These are phyloP conservation scores for Triangularia verruculosa DNA, from an alignment of 2,329 filamentous ascomycete genomes.

Conservation along the genomic window DNA sequence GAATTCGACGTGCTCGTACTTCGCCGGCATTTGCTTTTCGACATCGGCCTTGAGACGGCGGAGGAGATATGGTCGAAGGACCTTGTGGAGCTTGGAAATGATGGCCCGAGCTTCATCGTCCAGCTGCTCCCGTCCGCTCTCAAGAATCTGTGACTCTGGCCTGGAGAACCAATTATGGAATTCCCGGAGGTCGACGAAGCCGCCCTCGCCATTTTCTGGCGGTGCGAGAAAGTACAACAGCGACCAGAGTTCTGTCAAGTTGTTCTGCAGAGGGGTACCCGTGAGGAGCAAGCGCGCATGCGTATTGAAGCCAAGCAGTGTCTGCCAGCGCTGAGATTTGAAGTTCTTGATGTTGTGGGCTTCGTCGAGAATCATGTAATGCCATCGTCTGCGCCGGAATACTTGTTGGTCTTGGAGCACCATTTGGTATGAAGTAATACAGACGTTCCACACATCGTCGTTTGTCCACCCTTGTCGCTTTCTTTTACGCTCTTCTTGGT, in stretches of 20 bases:
- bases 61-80: conserved; percentile 86
- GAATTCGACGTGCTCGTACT: conserved; percentile 96
- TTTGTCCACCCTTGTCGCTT: conserved; percentile 94
- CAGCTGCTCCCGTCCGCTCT: conserved; percentile 89
- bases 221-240: conserved; percentile 95
- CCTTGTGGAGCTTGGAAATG: conserved; percentile 89
- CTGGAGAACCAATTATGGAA: conserved; percentile 96
- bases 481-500: conserved; percentile 83
- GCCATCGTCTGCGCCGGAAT: conserved; percentile 89
- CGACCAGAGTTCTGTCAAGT: conserved; percentile 94
- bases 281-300: conserved; percentile 83
- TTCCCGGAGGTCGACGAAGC: conserved; percentile 91
- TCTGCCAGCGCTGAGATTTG: conserved; percentile 95
- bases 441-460: conserved; percentile 92
- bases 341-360: conserved; percentile 99
- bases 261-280: conserved; percentile 94
- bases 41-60: conserved; percentile 92
- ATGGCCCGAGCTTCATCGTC: conserved; percentile 91
- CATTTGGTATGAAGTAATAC: conserved; percentile 96
- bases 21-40: conserved; percentile 97
- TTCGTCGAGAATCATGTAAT: conserved; percentile 97
- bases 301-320: conserved; percentile 89
- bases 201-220: conserved; percentile 78
- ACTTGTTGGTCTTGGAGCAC: conserved; percentile 92
- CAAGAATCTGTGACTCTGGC: conserved; percentile 91